These are phyloP conservation scores for Hypoxylon rubiginosum DNA, from an alignment of 2,329 filamentous ascomycete species.

Conservation along the genomic window DNA sequence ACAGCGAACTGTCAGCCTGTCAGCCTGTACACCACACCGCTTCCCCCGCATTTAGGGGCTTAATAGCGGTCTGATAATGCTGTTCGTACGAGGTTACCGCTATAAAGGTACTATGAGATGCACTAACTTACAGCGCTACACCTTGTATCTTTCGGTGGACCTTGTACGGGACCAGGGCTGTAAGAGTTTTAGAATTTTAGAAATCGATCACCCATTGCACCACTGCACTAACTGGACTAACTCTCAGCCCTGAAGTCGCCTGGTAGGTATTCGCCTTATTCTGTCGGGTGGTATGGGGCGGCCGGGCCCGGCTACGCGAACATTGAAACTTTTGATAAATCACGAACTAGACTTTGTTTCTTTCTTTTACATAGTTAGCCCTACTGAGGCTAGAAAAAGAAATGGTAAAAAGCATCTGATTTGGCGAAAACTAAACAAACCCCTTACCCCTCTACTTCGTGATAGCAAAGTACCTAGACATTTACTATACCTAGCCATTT, in stretches of 20 bases:
- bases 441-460: too few relatives aligned
- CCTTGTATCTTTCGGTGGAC: conserved; percentile 19
- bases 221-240: too few relatives aligned
- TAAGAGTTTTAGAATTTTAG: too few relatives aligned
- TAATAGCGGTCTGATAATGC: conserved; percentile 18
- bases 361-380: conserved; percentile 8
- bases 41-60: conserved; percentile 30
- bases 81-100: conserved; percentile 3
- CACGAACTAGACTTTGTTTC: not conserved
- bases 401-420: conserved; percentile 13
- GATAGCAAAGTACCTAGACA: too few relatives aligned
- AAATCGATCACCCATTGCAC: conserved; percentile 11
- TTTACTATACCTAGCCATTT: not conserved
- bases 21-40: too few relatives aligned
- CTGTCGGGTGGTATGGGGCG: conserved; percentile 9
- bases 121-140: conserved; percentile 9
- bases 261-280: too few relatives aligned
- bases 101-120: conserved; percentile 1
- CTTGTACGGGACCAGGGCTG: conserved; percentile 19
- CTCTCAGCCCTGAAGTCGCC: not conserved
- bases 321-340: conserved; percentile 33
- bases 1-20: conserved; percentile 8
- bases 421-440: not conserved
- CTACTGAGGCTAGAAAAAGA: conserved; percentile 7
- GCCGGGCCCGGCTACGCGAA: conserved; percentile 29